A percentile compares a stretch with the other conserved stretches of the same genome.
Evolutionary conservation across 371 early-diverging fungal genomes (phyloP).

Genomic region (Edhazardia aedis): DNA sequence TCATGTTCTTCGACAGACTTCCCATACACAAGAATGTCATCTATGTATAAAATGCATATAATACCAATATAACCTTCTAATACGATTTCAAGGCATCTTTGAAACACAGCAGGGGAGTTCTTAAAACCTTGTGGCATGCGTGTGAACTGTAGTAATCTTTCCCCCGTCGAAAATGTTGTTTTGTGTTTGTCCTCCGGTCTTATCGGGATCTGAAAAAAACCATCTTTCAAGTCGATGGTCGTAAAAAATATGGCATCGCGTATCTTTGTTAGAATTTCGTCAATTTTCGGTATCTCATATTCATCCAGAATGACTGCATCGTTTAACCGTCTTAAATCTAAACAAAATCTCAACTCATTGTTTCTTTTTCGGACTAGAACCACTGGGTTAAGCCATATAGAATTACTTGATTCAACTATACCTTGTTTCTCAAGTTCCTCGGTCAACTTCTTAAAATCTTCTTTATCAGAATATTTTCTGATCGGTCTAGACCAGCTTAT

Average conservation of each 20-base stretch:
- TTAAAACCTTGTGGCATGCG: no score
- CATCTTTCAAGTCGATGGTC: neutral
- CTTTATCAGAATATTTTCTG: neutral
- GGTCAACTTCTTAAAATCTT: conserved; percentile 2
- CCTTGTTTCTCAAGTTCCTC: neutral
- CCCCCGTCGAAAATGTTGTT: no score
- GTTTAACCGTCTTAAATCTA: conserved; percentile 7
- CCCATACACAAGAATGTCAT: conserved; percentile 15
- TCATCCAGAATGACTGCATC: neutral
- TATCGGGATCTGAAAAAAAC: no score
- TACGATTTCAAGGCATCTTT: conserved; percentile 8
- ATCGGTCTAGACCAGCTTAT: conserved; percentile 4
- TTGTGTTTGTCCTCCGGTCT: neutral
- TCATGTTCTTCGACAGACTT: neutral
- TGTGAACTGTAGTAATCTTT: no score
- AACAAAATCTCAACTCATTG: neutral
- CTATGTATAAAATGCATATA: conserved; percentile 10
- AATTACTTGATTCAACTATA: neutral
- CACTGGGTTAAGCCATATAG: conserved; percentile 6
- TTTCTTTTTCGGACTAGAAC: conserved; percentile 1
- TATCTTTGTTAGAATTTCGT: neutral
- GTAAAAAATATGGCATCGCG: neutral
- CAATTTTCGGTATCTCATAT: conserved; percentile 1
- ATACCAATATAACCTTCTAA: conserved; percentile 7
- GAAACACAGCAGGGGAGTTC: conserved; percentile 20